Evolutionary conservation across 495 filamentous ascomycete genomes (phyloP).

Genomic region (Penicillium alfredii): DNA sequence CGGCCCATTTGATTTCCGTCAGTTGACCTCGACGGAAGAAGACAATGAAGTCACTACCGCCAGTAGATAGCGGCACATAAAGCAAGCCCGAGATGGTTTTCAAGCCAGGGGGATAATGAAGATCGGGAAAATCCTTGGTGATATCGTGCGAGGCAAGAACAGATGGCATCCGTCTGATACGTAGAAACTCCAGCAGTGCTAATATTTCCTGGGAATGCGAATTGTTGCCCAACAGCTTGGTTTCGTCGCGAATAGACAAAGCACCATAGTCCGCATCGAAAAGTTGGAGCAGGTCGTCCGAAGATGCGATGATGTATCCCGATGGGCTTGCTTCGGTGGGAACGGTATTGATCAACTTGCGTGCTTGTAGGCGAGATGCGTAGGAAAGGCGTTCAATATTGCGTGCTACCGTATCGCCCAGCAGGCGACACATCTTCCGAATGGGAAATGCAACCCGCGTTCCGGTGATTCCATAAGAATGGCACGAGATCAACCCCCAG

Average conservation of each 20-base stretch:
- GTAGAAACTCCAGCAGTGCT: slow-evolving; percentile 80
- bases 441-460: slow-evolving; percentile 92
- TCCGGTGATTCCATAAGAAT: slow-evolving; percentile 72
- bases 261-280: slow-evolving; percentile 89
- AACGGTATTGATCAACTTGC: slow-evolving; percentile 42
- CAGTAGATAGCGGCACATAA: slow-evolving; percentile 73
- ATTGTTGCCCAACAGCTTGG: slow-evolving; percentile 74
- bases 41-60: slow-evolving; percentile 81
- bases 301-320: slow-evolving; percentile 88
- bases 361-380: slow-evolving; percentile 66
- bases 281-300: slow-evolving; percentile 76
- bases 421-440: slow-evolving; percentile 87
- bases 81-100: slow-evolving; percentile 72
- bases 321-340: slow-evolving; percentile 79
- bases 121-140: slow-evolving; percentile 71
- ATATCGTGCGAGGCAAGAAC: slow-evolving; percentile 78
- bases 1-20: slow-evolving; percentile 83
- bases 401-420: slow-evolving; percentile 79
- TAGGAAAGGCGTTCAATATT: slow-evolving; percentile 90
- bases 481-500: slow-evolving; percentile 88
- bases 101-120: slow-evolving; percentile 77
- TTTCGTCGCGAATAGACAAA: slow-evolving; percentile 79
- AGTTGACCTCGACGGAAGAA: slow-evolving; percentile 81
- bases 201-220: slow-evolving; percentile 77
- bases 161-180: slow-evolving; percentile 67